Conservation (phyloP, 139 green algal species). For the Raphidocelis subcapitata region DNA sequence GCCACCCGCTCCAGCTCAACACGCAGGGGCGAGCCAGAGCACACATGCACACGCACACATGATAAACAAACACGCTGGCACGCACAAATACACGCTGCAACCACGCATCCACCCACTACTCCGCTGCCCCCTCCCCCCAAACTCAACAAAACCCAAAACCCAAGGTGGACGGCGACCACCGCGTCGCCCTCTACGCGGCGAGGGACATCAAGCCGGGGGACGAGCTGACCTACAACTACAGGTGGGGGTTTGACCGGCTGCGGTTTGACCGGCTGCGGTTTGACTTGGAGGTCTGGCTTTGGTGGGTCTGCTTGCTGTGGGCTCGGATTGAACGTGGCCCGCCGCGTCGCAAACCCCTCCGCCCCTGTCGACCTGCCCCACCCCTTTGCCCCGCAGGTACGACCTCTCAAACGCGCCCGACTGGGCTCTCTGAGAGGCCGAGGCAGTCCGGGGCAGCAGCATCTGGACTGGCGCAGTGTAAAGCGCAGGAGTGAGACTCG, state of each 20-base stretch:
- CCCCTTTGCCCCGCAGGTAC: conserved; percentile 10
- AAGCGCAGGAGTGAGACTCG: too few species aligned
- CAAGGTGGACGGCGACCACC: conserved; percentile 81
- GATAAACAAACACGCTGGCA: background rate
- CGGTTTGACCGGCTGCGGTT: background rate
- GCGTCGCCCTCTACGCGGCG: conserved; percentile 76
- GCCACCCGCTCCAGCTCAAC: background rate
- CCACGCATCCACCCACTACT: background rate
- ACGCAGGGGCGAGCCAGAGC: background rate
- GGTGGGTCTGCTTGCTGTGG: background rate
- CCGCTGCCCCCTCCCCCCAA: background rate
- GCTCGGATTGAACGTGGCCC: background rate
- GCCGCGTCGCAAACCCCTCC: too few species aligned
- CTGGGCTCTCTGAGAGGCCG: conserved; percentile 22
- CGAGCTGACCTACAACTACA: conserved; percentile 66
- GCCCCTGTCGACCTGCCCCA: background rate
- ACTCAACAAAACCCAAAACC: background rate
- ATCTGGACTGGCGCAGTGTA: too few species aligned
- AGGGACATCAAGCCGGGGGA: conserved; percentile 56
- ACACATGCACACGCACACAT: background rate
- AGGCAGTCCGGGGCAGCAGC: too few species aligned
- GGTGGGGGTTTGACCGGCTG: conserved; percentile 6
- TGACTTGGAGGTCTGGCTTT: background rate
- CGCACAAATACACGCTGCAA: conserved; percentile 8
- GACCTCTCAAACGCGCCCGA: conserved; percentile 22